Evolutionary conservation across 352 stramenopile species (phyloP), one percentile per base, ranked within the genome.

Genomic region (Peronospora tabacina): DNA sequence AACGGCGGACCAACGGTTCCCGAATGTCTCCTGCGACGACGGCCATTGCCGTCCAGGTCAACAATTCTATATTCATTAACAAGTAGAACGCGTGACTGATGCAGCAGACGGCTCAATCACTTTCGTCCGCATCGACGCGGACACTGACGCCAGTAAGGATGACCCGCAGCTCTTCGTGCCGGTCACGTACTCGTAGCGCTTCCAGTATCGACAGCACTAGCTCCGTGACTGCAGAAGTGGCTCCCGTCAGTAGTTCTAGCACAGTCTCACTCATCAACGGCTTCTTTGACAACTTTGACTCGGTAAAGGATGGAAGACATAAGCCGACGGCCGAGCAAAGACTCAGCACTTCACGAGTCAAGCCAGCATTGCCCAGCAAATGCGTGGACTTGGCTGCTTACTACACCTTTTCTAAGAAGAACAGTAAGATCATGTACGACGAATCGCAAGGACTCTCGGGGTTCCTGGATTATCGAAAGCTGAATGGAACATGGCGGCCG

Each of bases 381-480:
- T 68, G 64, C 10, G 69, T 61, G 2, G 72, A 79, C 35, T 58
- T 87, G 40, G 64, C 71, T 13, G 67, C 76, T 12, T 87, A 87
- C 48, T 83, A 82, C 35, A 68, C 70, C 2, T 87, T 87, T 33
- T 84, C 75, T 13, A 63, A 60, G 35, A 62, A 66, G 41, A 71
- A 54, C 43, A 75, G 57, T 57, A 76, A 72, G 44, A 28, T 77
- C 24, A 37, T 66, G 4, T 58, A 63, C 7, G 74, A 88, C 22
- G 70, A 86, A 36, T 49, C 55, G 2, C 47, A 60, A 16, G 61
- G 56, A 24, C 32, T 70, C n/a, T 70, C 56, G 22, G 78, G 78
- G 0, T 89, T 89, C 20, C 58, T 89, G 7, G 78, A 89, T 38
- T 87, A 89, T 52, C 62, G 67, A 37, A 82, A 77, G 45, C 61